Percentiles rank a stretch among this genome's conserved stretches.
phyloP scores from a whole-genome alignment of 192 early-diverging fungal genomes.

The Linnemannia elongata region DNA sequence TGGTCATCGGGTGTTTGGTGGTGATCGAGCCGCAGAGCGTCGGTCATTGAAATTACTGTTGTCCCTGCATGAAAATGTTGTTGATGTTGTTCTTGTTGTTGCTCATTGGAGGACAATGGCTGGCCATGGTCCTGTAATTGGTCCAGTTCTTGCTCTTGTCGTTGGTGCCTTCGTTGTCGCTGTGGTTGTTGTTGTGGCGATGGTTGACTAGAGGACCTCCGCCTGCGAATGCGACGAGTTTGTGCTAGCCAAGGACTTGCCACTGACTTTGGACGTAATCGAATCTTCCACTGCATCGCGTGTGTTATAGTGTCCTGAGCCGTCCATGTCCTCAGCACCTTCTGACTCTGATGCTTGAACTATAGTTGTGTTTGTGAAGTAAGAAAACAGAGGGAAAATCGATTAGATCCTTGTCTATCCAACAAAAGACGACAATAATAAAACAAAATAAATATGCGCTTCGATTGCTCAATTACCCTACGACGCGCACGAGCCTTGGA shows the following conservation, averaged over 20 bases:
- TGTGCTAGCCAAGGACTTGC: slow-evolving; percentile 18
- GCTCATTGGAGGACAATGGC: not conserved
- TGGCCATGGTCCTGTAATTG: not conserved
- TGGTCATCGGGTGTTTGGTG: not conserved
- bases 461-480: not conserved
- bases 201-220: not conserved
- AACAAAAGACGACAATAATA: not conserved
- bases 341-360: slow-evolving; percentile 48
- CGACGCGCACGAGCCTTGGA: slow-evolving; percentile 20
- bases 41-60: not conserved
- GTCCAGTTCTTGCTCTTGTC: not conserved
- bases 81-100: not conserved
- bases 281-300: slow-evolving; percentile 52
- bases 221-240: not conserved
- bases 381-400: not conserved
- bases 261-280: slow-evolving; percentile 17
- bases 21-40: not conserved
- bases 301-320: slow-evolving; percentile 22
- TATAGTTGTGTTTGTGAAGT: not conserved
- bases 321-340: slow-evolving; percentile 45
- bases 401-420: not conserved
- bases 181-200: not conserved
- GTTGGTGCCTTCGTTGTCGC: not conserved
- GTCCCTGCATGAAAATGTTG: not conserved
- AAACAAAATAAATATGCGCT: not conserved